These are phyloP conservation scores for Allomyces arbusculus DNA, from an alignment of 192 early-diverging fungal genomes.

Conservation along the genomic window DNA sequence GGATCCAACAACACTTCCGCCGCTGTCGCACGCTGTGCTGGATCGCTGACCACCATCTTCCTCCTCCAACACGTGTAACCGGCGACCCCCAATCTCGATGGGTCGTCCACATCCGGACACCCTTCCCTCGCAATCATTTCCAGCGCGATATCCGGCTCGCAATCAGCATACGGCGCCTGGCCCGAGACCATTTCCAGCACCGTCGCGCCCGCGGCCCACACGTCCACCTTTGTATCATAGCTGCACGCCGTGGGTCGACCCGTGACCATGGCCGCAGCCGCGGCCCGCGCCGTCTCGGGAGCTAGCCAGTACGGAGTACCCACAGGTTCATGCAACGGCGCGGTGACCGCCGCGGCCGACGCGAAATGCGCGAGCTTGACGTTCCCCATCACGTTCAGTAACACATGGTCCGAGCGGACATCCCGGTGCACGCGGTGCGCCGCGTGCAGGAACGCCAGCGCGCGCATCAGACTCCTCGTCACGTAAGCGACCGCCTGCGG, in stretches of 20 bases:
- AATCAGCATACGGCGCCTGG: not conserved
- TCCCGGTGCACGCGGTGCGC: constrained; percentile 25
- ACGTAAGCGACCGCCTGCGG: not conserved
- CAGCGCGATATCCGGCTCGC: not conserved
- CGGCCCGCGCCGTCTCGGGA: not conserved
- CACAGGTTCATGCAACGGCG: not conserved
- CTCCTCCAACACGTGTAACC: not conserved
- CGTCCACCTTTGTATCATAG: not conserved
- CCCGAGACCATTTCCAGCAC: not conserved
- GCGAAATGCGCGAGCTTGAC: constrained; percentile 44
- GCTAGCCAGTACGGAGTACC: not conserved
- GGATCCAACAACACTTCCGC: not conserved
- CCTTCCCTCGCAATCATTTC: not conserved
- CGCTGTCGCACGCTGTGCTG: not conserved
- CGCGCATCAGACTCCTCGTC: not conserved
- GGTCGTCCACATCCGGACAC: not conserved
- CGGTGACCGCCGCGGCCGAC: not conserved
- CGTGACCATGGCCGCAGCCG: not conserved
- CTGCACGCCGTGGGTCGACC: not conserved
- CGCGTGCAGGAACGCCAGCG: constrained; percentile 1
- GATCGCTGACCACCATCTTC: not conserved
- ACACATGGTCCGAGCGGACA: constrained; percentile 27
- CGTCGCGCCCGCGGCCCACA: not conserved
- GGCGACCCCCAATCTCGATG: not conserved
- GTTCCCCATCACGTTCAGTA: constrained; percentile 28